Conservation (phyloP, 441 rosid species). For the Mallotus repandus region DNA sequence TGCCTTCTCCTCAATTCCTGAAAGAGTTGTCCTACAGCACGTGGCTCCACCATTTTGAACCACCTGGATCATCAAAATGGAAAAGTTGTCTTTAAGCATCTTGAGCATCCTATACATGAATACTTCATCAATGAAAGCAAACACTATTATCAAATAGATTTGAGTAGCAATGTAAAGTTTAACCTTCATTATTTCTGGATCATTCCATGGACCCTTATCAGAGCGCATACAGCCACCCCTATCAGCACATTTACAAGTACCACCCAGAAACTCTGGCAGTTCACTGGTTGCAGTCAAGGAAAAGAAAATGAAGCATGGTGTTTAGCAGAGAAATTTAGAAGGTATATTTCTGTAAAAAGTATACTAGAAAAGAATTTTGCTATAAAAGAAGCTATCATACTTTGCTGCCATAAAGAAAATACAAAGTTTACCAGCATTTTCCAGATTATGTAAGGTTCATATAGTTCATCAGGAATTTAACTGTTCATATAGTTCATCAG, state of each 20-base stretch:
- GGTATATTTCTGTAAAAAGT: not conserved
- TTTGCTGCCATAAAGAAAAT: no score
- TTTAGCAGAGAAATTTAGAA: not conserved
- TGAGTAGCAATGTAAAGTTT: not conserved
- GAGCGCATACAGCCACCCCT: conserved; percentile 88
- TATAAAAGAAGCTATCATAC: no score
- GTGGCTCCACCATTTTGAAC: conserved; percentile 73
- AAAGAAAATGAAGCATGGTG: not conserved
- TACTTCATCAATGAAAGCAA: not conserved
- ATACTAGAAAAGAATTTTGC: not conserved
- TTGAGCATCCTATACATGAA: no score
- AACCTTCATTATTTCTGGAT: conserved; percentile 66
- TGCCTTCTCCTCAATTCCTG: conserved; percentile 58
- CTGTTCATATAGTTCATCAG: conserved; percentile 8
- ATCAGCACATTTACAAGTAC: conserved; percentile 69
- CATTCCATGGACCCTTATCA: conserved; percentile 96
- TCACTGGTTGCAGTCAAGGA: conserved; percentile 43
- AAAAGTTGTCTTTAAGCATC: not conserved
- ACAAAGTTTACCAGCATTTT: no score
- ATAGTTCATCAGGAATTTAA: conserved; percentile 10
- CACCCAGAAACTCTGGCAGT: conserved; percentile 82
- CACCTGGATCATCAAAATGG: conserved; percentile 40
- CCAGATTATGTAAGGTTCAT: not conserved
- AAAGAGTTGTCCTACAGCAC: conserved; percentile 42
- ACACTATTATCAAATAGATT: not conserved